Evolutionary conservation across 441 rosid species (phyloP), one percentile per base, ranked within the genome.

Genomic region (Dalechampia spathulata): DNA sequence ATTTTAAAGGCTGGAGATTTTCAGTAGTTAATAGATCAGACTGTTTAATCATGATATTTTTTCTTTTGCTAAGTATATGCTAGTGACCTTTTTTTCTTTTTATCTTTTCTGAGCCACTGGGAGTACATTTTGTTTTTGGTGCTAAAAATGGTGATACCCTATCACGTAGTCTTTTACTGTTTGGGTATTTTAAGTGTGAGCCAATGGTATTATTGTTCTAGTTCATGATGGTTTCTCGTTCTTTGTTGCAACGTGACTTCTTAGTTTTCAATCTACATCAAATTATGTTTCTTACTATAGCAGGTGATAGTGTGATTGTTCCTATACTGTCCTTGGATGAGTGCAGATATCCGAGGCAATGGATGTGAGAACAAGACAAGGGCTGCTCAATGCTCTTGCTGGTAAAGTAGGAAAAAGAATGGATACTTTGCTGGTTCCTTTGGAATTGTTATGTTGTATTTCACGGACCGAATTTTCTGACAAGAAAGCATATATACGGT

Each of bases 401-500:
- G 96, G 96, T 58, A 94, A 94, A 82, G 76, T 67, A 61, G 99
- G 99, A 30, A 94, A 94, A 75, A 77, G 97, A 79, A 87, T 94
- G 95, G 95, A 90, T 63, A 74, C 91, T 52, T 68, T 94, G 48
- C 63, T 94, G 65, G 71, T 94, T 63, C 99, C 99, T 50, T 71
- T 94, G 79, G 98, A 94, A 69, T 62, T 90, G 74, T 73, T 94
- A 67, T 87, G 90, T 55, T 86, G 95, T 47, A 80, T 86, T 70
- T 90, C 99, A 61, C 85, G 92, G 58, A 81, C 96, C 25, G 98
- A 94, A 72, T 94, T 94, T 79, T 80, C 99, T 61, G 97, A 94
- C 67, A 90, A 90, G 76, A 90, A 90, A 76, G 83, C 97, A 45
- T 94, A 80, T 60, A 82, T 94, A 70, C 88, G 86, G 65, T 94